phyloP scores from a whole-genome alignment of 768 basidiomycete genomes.

The Pleurotus pulmonarius region DNA sequence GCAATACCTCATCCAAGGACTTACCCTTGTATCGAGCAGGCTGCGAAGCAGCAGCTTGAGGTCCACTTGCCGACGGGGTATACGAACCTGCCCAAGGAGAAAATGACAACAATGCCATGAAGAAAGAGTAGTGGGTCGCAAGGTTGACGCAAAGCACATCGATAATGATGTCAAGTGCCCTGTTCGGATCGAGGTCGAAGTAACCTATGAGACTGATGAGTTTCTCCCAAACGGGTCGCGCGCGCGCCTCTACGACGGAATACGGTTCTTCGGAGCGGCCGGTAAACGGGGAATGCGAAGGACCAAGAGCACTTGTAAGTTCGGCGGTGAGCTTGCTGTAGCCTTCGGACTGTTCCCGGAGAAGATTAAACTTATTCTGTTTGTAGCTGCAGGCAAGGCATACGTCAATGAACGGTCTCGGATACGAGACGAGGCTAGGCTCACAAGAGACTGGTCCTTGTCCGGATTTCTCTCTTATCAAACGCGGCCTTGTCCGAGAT shows the following conservation, averaged over 20 bases:
- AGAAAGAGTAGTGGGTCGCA: slow-evolving; percentile 82
- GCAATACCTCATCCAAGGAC: slow-evolving; percentile 63
- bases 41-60: slow-evolving; percentile 29
- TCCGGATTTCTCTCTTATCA: slow-evolving; percentile 79
- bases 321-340: slow-evolving; percentile 91
- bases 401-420: too few species aligned
- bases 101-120: slow-evolving; percentile 77
- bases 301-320: slow-evolving; percentile 72
- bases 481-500: slow-evolving; percentile 63
- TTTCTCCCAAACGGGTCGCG: slow-evolving; percentile 73
- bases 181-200: slow-evolving; percentile 94
- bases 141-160: slow-evolving; percentile 87
- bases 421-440: slow-evolving; percentile 23
- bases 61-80: slow-evolving; percentile 20
- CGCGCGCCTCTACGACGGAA: slow-evolving; percentile 57
- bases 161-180: slow-evolving; percentile 89
- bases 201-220: slow-evolving; percentile 89
- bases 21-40: slow-evolving; percentile 50
- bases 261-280: slow-evolving; percentile 62
- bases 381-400: slow-evolving; percentile 63
- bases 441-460: slow-evolving; percentile 78
- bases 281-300: slow-evolving; percentile 65
- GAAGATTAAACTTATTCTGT: slow-evolving; percentile 97
- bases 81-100: slow-evolving; percentile 83
- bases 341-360: slow-evolving; percentile 96